A percentile compares a stretch with the other conserved stretches of the same genome.
Evolutionary conservation across 345 rosid genomes (phyloP).

Genomic region (Citrus medica): DNA sequence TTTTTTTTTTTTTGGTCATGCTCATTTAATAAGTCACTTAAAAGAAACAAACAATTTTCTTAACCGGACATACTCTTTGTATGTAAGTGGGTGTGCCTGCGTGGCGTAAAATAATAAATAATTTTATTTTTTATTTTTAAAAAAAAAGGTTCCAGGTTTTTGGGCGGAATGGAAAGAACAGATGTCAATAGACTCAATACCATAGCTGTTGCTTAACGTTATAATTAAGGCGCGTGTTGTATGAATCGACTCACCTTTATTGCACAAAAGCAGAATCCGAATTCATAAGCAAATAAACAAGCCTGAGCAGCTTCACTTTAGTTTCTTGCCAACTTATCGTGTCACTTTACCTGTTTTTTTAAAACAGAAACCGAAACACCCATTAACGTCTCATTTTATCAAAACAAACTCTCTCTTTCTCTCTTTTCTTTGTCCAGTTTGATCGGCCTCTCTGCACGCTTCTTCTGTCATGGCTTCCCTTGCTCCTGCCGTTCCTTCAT

Average conservation of each 20-base stretch:
- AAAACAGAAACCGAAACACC: neutral
- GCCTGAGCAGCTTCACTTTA: neutral
- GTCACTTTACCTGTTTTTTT: neutral
- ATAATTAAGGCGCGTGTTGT: neutral
- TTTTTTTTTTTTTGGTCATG: too few species aligned
- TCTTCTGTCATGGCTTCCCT: constrained; percentile 18
- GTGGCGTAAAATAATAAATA: too few species aligned
- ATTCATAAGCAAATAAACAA: neutral
- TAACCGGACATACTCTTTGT: too few species aligned
- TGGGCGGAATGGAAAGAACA: neutral
- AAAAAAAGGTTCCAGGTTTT: too few species aligned
- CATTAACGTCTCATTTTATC: too few species aligned
- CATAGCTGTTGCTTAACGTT: neutral
- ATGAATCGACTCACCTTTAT: too few species aligned
- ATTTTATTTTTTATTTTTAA: too few species aligned
- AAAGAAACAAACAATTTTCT: too few species aligned
- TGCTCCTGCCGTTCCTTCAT: constrained; percentile 6
- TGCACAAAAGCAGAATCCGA: neutral
- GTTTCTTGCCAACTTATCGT: neutral
- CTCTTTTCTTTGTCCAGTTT: neutral
- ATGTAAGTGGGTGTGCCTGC: fast-evolving
- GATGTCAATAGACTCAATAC: neutral
- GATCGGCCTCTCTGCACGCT: neutral
- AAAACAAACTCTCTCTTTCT: neutral
- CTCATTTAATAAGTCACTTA: too few species aligned